Evolutionary conservation across 1,284 basidiomycete species (phyloP).

Genomic region (Cystobasidiaceae sp.): DNA sequence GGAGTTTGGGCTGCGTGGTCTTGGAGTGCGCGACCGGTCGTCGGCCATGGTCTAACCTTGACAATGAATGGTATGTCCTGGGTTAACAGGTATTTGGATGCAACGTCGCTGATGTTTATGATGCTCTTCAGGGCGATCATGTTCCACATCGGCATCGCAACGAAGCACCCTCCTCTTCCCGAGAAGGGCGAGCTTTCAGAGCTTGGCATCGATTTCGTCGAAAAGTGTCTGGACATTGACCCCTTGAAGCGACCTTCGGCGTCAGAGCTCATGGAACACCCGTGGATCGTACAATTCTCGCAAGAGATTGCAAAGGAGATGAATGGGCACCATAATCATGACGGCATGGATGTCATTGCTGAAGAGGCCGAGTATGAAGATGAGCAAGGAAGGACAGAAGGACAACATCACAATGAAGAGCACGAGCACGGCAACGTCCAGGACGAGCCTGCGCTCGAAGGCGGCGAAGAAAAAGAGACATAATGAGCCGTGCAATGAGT

Average conservation of each 20-base stretch:
- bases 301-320: slow-evolving; percentile 38
- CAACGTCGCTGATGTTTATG: too few species aligned
- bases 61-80: slow-evolving; percentile 87
- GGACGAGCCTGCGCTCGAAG: too few species aligned
- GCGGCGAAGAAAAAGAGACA: too few species aligned
- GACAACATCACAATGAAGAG: background rate
- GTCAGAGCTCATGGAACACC: slow-evolving; percentile 75
- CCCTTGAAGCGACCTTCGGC: slow-evolving; percentile 78
- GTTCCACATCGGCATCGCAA: slow-evolving; percentile 98
- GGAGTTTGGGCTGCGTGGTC: slow-evolving; percentile 90
- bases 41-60: slow-evolving; percentile 96
- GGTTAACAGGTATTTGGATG: background rate
- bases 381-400: background rate
- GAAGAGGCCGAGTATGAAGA: background rate
- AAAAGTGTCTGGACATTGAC: slow-evolving; percentile 84
- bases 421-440: too few species aligned
- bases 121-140: slow-evolving; percentile 78
- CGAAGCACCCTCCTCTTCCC: slow-evolving; percentile 91
- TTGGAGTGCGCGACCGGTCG: slow-evolving; percentile 93
- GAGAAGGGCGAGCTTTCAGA: slow-evolving; percentile 84
- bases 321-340: background rate
- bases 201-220: slow-evolving; percentile 88
- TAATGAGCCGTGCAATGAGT: too few species aligned
- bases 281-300: slow-evolving; percentile 64
- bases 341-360: background rate